phyloP scores from a whole-genome alignment of 345 rosid genomes.

The Draba incana region DNA sequence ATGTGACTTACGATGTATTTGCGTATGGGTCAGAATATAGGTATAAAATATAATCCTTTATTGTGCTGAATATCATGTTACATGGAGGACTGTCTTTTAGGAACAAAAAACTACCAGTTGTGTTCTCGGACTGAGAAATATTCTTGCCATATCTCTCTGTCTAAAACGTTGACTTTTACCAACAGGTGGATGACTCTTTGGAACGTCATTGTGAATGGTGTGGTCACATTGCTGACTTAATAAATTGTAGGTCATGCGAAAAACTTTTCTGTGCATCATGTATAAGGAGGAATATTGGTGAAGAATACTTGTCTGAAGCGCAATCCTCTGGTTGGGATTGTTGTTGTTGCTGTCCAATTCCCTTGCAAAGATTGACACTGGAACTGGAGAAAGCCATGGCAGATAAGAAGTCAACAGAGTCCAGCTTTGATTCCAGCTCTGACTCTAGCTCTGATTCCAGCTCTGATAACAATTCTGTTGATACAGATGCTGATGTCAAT shows the following conservation, averaged over 20 bases:
- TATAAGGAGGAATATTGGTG: slow-evolving; percentile 78
- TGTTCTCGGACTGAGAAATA: not conserved
- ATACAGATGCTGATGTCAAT: slow-evolving; percentile 60
- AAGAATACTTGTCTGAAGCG: slow-evolving; percentile 62
- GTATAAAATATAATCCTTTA: not conserved
- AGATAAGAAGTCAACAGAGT: slow-evolving; percentile 43
- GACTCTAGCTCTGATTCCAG: slow-evolving; percentile 44
- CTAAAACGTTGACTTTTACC: slow-evolving; percentile 33
- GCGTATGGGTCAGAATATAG: slow-evolving; percentile 26
- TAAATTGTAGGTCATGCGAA: slow-evolving; percentile 82
- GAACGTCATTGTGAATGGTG: slow-evolving; percentile 95
- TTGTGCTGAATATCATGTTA: not conserved
- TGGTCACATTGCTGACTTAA: slow-evolving; percentile 64
- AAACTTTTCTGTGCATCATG: slow-evolving; percentile 71
- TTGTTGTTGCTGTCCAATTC: slow-evolving; percentile 80
- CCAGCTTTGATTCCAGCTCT: slow-evolving; percentile 43
- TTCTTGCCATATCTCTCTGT: slow-evolving; percentile 16
- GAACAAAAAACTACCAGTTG: not conserved
- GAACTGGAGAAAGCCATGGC: slow-evolving; percentile 77
- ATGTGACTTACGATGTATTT: not conserved
- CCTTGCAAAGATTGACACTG: slow-evolving; percentile 61
- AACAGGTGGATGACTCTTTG: slow-evolving; percentile 67
- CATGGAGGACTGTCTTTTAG: slow-evolving; percentile 21
- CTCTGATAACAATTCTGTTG: slow-evolving; percentile 70
- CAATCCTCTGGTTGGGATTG: slow-evolving; percentile 83